phyloP scores from a whole-genome alignment of 331 rosid species.

The Acacia concinna region DNA sequence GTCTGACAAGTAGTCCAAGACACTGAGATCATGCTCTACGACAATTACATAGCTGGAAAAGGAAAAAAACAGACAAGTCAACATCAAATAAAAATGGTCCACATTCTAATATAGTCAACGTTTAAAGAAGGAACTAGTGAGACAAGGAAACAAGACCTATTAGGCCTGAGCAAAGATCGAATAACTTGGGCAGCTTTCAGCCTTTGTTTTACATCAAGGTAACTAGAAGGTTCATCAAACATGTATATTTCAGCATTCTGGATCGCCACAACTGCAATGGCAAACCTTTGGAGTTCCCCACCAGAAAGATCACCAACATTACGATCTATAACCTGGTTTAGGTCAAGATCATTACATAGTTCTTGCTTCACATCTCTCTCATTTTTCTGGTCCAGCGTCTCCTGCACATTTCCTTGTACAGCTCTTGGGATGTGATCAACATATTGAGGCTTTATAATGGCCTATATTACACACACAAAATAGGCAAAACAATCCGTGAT shows the following conservation, averaged over 20 bases:
- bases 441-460: constrained; percentile 97
- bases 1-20: constrained; percentile 94
- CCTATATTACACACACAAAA: constrained; percentile 38
- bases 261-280: constrained; percentile 92
- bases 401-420: constrained; percentile 96
- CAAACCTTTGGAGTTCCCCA: constrained; percentile 96
- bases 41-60: constrained; percentile 92
- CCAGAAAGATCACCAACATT: constrained; percentile 91
- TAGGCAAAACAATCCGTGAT: not conserved
- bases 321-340: constrained; percentile 89
- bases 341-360: constrained; percentile 79
- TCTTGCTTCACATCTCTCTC: constrained; percentile 73
- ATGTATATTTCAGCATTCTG: constrained; percentile 92
- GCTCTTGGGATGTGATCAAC: constrained; percentile 98
- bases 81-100: constrained; percentile 14
- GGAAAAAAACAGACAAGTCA: constrained; percentile 30
- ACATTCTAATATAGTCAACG: not conserved
- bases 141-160: constrained; percentile 54
- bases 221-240: constrained; percentile 97
- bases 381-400: constrained; percentile 90
- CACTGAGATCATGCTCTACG: constrained; percentile 98
- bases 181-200: constrained; percentile 94
- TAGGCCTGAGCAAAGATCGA: constrained; percentile 86
- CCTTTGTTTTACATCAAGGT: constrained; percentile 89
- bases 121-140: not conserved